Evolutionary conservation across 352 stramenopile species (phyloP), one percentile per base, ranked within the genome.

Genomic region (Pythium myriotylum): DNA sequence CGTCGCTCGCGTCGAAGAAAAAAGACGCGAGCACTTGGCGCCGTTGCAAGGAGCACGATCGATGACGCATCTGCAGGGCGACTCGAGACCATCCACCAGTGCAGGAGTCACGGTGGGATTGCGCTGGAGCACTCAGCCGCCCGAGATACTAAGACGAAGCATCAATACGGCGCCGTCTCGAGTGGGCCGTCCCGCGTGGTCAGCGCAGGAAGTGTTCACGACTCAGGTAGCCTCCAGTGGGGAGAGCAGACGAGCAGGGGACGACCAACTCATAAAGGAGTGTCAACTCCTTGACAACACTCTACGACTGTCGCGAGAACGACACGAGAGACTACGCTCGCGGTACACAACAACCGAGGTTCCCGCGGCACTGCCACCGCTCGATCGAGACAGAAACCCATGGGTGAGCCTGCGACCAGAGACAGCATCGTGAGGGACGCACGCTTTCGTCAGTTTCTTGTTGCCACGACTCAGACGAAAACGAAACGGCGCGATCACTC

Each of bases 1-100:
- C 46, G 39, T 79, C 20, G 66, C 48, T 1, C 68, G 51, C 14
- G 59, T 76, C 22, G 69, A 76, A 33, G 29, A 58, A 26, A 83
- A 77, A 24, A 59, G 68, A 1, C 46, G 49, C 3, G 39, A 76
- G 22, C 48, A 56, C 1, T 8, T 41, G 13, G 43, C 14, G 27
- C 53, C 47, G 57, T 27, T 57, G 3, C 24, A 57, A 24, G 12
- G 35, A 48, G 17, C 17, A 54, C 29, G 35, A 37, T 29, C 10
- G 8, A 59, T 17, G 13, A 12, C 29, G 29, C 29, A 5, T 35
- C 10, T 10, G 29, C 29, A 35, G 10, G 10, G 29, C 29, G 10
- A 35, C 29, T 5, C 29, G 5, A 35, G 29, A 10, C 29, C 29
- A 5, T 35, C 29, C 29, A 35, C 29, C 29, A 35, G 29, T 7